Evolutionary conservation across 257 asterid species (phyloP).

Genomic region (Solanum phureja): DNA sequence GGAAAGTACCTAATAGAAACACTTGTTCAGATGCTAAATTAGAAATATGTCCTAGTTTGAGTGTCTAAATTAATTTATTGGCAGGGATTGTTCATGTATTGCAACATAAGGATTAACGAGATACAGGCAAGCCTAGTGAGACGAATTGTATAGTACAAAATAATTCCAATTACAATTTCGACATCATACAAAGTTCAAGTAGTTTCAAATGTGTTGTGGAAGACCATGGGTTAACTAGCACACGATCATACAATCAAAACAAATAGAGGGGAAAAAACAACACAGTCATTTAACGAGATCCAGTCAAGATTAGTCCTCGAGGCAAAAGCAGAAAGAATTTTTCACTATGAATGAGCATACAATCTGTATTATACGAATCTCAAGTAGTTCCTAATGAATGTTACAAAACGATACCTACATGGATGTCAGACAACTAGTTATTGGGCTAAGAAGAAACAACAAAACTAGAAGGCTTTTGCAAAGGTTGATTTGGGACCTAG

Average conservation of each 20-base stretch:
- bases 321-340: neutral
- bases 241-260: neutral
- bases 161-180: neutral
- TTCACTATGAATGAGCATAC: neutral
- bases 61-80: too few relatives aligned
- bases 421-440: neutral
- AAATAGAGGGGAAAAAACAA: neutral
- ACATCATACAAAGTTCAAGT: neutral
- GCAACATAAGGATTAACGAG: neutral
- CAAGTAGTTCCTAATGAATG: too few relatives aligned
- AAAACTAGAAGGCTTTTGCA: neutral
- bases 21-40: too few relatives aligned
- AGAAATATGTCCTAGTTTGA: too few relatives aligned
- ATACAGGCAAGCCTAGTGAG: neutral
- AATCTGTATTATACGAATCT: too few relatives aligned
- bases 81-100: too few relatives aligned
- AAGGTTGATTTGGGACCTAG: neutral
- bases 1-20: neutral
- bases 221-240: neutral
- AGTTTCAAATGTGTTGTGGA: neutral
- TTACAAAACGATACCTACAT: too few relatives aligned
- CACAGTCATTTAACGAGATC: neutral
- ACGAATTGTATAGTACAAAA: neutral
- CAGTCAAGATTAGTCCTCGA: neutral
- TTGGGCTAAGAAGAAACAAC: neutral